Conservation (phyloP, 108 stramenopile species). For the Nitzschia sp. region DNA sequence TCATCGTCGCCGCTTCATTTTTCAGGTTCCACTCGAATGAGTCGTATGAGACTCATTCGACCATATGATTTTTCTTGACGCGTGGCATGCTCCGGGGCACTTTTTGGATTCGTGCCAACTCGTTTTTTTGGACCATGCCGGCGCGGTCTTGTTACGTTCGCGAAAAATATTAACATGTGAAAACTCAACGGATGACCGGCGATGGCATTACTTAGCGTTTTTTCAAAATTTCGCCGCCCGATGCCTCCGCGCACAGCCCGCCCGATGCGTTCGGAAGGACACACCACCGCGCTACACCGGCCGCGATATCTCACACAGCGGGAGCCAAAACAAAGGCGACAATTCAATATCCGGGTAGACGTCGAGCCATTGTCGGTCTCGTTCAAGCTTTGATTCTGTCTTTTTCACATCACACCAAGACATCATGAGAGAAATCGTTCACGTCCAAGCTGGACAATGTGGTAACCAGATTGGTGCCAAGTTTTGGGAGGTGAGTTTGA, state of each 20-base stretch:
- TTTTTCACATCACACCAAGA: not conserved
- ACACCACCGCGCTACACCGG: not conserved
- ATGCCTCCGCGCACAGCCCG: not conserved
- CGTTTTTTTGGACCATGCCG: not conserved
- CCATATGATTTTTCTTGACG: too few species aligned
- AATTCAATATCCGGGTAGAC: too few species aligned
- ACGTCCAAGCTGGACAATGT: constrained; percentile 97
- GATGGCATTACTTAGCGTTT: too few species aligned
- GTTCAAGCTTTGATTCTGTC: not conserved
- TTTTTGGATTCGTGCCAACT: not conserved
- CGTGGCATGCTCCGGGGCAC: too few species aligned
- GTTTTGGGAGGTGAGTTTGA: constrained; percentile 92
- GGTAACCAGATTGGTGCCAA: constrained; percentile 98
- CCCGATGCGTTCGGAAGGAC: not conserved
- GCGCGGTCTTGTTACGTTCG: not conserved
- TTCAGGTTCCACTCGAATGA: too few species aligned
- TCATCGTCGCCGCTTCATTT: too few species aligned
- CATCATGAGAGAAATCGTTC: constrained; percentile 97
- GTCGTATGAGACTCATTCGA: too few species aligned
- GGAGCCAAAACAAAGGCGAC: too few species aligned
- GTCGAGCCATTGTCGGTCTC: not conserved
- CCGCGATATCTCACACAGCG: not conserved
- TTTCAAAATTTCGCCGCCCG: not conserved
- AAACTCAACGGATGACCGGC: not conserved
- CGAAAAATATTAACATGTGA: too few species aligned